Evolutionary conservation across 371 early-diverging fungal species (phyloP).

Genomic region (Dentiscutata heterogama): DNA sequence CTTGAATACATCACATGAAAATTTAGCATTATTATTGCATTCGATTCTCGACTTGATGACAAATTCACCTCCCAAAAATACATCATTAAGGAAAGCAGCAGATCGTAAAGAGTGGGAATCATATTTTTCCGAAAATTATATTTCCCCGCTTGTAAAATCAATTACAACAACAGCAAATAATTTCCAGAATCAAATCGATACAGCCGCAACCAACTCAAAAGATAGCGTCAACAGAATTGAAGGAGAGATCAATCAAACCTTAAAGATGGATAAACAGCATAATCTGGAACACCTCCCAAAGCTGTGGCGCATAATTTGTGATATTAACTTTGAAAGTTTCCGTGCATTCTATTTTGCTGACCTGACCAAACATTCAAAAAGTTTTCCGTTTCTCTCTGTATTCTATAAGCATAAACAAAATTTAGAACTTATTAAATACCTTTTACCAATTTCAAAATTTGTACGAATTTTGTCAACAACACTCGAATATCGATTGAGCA

Average conservation of each 20-base stretch:
- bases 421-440: constrained; percentile 18
- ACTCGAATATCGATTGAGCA: constrained; percentile 37
- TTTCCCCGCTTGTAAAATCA: constrained; percentile 27
- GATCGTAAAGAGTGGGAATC: constrained; percentile 42
- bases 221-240: constrained; percentile 20
- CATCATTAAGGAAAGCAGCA: background rate
- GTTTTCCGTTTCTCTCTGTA: constrained; percentile 36
- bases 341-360: constrained; percentile 26
- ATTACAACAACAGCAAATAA: constrained; percentile 15
- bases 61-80: background rate
- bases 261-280: constrained; percentile 32
- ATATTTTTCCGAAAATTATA: constrained; percentile 19
- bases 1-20: constrained; percentile 39
- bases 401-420: constrained; percentile 45
- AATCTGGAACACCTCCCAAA: constrained; percentile 16
- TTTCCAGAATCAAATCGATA: constrained; percentile 26
- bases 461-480: constrained; percentile 26
- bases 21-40: constrained; percentile 43
- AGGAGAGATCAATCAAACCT: constrained; percentile 43
- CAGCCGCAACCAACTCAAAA: background rate
- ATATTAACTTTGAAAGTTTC: constrained; percentile 31
- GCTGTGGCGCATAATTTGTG: constrained; percentile 40
- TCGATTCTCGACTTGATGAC: constrained; percentile 30
- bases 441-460: constrained; percentile 43
- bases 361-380: background rate